Evolutionary conservation across 2,329 filamentous ascomycete species (phyloP).

Genomic region (Penicillium sp.): DNA sequence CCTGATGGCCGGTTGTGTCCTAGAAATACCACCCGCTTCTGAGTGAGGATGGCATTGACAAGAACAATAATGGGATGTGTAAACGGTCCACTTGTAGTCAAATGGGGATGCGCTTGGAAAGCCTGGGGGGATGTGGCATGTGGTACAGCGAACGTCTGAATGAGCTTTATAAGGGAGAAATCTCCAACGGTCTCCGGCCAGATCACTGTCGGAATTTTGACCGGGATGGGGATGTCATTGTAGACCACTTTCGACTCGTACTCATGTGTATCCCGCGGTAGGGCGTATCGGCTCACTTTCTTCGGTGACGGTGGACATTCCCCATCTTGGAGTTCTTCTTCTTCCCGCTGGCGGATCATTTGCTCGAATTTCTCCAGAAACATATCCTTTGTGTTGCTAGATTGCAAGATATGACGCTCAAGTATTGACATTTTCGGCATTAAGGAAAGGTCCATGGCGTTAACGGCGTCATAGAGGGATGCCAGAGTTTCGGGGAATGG

Average conservation of each 20-base stretch:
- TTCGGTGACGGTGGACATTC: conserved; percentile 47
- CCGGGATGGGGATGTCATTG: conserved; percentile 92
- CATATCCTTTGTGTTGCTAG: conserved; percentile 90
- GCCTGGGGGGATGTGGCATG: conserved; percentile 81
- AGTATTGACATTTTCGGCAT: conserved; percentile 82
- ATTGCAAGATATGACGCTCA: conserved; percentile 81
- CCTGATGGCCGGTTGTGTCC: conserved; percentile 93
- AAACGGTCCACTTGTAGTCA: conserved; percentile 83
- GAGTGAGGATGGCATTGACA: conserved; percentile 88
- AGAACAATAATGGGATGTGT: conserved; percentile 96
- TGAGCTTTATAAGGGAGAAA: conserved; percentile 95
- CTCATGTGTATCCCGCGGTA: conserved; percentile 93
- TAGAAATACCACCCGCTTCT: conserved; percentile 94
- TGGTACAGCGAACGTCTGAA: conserved; percentile 84
- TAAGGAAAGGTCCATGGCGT: conserved; percentile 92
- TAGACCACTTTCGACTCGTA: conserved; percentile 95
- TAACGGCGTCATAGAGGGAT: conserved; percentile 86
- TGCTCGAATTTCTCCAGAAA: conserved; percentile 97
- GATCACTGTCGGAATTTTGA: conserved; percentile 91
- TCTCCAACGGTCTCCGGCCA: conserved; percentile 96
- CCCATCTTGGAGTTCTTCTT: conserved; percentile 40
- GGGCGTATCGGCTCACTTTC: conserved; percentile 65
- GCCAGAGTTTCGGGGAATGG: conserved; percentile 84
- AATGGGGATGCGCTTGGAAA: conserved; percentile 82
- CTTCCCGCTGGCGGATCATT: conserved; percentile 82